phyloP scores from a whole-genome alignment of 306 rosid species.

The Cucurbita maxima region DNA sequence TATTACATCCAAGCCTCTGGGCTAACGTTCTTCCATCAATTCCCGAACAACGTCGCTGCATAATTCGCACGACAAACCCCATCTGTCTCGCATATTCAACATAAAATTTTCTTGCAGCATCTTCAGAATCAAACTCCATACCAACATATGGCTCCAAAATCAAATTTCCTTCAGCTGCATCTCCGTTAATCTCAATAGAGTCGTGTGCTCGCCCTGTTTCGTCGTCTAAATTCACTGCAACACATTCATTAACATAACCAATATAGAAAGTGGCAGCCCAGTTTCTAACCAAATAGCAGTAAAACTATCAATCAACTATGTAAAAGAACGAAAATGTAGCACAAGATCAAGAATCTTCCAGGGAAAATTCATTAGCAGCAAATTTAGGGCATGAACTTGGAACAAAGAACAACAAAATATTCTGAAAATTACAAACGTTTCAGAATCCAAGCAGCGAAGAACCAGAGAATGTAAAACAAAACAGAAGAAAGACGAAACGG shows the following conservation, averaged over 20 bases:
- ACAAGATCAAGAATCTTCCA: neutral
- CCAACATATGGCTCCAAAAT: conserved; percentile 61
- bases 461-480: neutral
- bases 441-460: neutral
- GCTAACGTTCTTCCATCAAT: conserved; percentile 85
- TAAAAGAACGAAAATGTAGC: neutral
- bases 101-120: conserved; percentile 56
- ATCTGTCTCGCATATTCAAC: conserved; percentile 55
- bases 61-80: conserved; percentile 67
- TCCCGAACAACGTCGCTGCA: conserved; percentile 84
- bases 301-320: neutral
- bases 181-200: conserved; percentile 28
- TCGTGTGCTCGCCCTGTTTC: conserved; percentile 25
- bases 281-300: neutral
- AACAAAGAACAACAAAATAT: neutral
- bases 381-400: neutral
- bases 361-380: neutral
- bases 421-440: neutral
- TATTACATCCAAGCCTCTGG: conserved; percentile 90
- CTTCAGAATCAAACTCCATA: conserved; percentile 84
- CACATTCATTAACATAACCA: neutral
- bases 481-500: neutral
- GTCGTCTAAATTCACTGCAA: conserved; percentile 47
- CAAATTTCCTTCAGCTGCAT: conserved; percentile 33
- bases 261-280: neutral